Percentiles rank a stretch among this genome's conserved stretches.
phyloP scores from a whole-genome alignment of 2,329 filamentous ascomycete genomes.

The Claviceps capensis region DNA sequence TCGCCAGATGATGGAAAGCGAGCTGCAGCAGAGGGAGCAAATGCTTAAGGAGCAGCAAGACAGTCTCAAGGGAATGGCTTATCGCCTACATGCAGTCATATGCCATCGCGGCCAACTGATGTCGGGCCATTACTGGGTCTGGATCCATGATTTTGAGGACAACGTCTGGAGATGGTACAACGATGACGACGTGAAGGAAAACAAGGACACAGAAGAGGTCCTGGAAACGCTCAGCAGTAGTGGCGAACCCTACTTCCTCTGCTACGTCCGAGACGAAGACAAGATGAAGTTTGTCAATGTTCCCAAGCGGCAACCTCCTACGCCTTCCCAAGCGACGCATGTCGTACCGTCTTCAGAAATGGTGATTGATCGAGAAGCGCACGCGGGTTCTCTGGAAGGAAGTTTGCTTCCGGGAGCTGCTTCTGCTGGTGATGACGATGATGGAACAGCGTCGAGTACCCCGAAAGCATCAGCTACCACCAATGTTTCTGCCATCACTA shows the following conservation, averaged over 20 bases:
- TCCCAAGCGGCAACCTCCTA: slow-evolving; percentile 23
- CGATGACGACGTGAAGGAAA: slow-evolving; percentile 64
- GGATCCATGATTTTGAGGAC: slow-evolving; percentile 78
- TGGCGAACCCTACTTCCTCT: slow-evolving; percentile 72
- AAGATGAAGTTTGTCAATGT: slow-evolving; percentile 40
- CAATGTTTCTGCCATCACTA: neutral
- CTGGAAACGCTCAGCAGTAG: slow-evolving; percentile 51
- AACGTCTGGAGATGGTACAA: slow-evolving; percentile 90
- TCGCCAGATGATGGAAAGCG: slow-evolving; percentile 31
- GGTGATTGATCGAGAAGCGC: slow-evolving; percentile 13
- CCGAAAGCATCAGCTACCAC: neutral
- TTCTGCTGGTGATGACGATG: neutral
- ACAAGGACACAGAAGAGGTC: slow-evolving; percentile 52
- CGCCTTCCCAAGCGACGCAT: slow-evolving; percentile 5
- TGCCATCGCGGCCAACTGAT: slow-evolving; percentile 66
- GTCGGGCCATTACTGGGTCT: slow-evolving; percentile 92
- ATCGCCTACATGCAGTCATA: slow-evolving; percentile 82
- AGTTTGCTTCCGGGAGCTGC: neutral
- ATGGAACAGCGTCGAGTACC: neutral
- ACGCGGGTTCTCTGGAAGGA: slow-evolving; percentile 8
- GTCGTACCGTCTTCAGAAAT: slow-evolving; percentile 1
- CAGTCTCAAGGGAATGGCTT: slow-evolving; percentile 51
- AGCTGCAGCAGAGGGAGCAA: slow-evolving; percentile 20
- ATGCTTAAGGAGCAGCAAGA: slow-evolving; percentile 20
- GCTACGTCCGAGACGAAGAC: slow-evolving; percentile 60